Conservation (phyloP, 2,329 filamentous ascomycete species). For the Cyphellophora europaea region DNA sequence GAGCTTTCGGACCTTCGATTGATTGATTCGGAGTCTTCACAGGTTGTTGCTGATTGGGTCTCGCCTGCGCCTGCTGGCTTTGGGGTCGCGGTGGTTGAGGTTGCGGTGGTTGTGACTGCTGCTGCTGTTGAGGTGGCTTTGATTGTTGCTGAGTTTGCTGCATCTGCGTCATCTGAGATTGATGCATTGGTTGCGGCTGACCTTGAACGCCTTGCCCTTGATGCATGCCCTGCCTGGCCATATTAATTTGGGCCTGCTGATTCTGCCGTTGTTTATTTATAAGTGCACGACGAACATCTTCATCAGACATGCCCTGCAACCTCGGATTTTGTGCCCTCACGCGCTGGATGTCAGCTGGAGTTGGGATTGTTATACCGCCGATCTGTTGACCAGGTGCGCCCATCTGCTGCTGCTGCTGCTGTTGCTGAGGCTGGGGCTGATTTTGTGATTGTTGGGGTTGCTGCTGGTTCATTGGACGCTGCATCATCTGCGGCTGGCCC, state of each 20-base stretch:
- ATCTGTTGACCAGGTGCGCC: no score
- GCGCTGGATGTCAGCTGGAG: no score
- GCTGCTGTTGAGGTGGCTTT: constrained; percentile 6
- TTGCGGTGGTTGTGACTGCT: constrained; percentile 9
- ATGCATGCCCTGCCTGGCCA: no score
- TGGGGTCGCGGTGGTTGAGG: constrained; percentile 6
- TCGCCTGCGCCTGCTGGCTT: constrained; percentile 8
- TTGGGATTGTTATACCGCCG: no score
- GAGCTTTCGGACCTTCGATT: not conserved
- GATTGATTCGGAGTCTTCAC: not conserved
- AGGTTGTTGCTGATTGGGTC: constrained; percentile 4
- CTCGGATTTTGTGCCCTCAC: no score
- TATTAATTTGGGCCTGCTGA: no score
- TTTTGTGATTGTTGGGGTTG: constrained; percentile 1
- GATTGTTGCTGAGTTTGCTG: constrained; percentile 6
- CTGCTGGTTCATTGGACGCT: constrained; percentile 3
- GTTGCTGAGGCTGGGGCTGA: constrained; percentile 3
- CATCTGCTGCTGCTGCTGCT: no score
- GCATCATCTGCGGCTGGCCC: no score
- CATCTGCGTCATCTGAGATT: constrained; percentile 4
- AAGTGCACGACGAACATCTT: no score
- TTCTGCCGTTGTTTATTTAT: no score
- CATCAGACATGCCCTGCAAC: no score
- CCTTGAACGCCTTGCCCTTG: no score
- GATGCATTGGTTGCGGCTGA: constrained; percentile 2